Evolutionary conservation across 2,329 filamentous ascomycete genomes (phyloP).

Genomic region (Madurella mycetomatis): DNA sequence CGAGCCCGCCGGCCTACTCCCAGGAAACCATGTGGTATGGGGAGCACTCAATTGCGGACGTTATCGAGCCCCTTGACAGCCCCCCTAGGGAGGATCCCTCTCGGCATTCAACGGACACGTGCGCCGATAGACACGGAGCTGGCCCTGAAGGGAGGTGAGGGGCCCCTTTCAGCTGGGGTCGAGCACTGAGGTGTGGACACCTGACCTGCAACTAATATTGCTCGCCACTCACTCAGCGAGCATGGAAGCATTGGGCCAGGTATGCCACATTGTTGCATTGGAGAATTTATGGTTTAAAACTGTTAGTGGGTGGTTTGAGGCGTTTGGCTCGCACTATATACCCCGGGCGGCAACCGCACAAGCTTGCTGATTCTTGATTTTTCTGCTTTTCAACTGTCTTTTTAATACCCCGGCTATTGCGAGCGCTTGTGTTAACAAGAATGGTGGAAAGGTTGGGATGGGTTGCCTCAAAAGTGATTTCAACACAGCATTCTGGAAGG

Average conservation of each 20-base stretch:
- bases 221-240: background rate
- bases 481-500: no score
- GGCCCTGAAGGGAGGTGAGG: conserved; percentile 16
- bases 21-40: conserved; percentile 28
- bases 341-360: background rate
- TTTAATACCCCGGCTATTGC: no score
- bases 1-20: conserved; percentile 70
- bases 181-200: background rate
- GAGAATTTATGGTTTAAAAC: background rate
- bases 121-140: background rate
- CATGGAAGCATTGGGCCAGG: background rate
- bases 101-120: conserved; percentile 2
- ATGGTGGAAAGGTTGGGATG: no score
- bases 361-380: background rate
- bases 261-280: background rate
- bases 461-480: no score
- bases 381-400: background rate
- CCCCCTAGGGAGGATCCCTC: background rate
- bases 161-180: conserved; percentile 9
- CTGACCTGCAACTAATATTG: background rate
- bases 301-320: background rate
- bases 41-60: conserved; percentile 33
- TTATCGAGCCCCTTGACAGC: conserved; percentile 36
- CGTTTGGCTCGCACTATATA: conserved; percentile 16
- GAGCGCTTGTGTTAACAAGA: no score